These are phyloP conservation scores for Thraustochytrium sp. DNA, from an alignment of 352 stramenopile genomes.

Conservation along the genomic window DNA sequence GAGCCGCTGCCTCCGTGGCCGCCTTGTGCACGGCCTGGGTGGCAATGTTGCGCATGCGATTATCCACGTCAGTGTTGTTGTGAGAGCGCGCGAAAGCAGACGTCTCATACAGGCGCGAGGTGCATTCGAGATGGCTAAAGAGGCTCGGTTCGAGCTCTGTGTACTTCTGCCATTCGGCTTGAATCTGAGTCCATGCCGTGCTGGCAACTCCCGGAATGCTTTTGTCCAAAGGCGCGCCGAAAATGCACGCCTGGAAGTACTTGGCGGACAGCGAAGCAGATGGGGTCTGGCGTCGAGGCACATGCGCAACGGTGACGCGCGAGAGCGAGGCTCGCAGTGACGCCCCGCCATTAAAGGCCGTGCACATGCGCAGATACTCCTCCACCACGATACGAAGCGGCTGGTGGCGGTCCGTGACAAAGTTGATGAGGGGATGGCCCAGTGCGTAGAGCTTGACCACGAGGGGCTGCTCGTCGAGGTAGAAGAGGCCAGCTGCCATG, in stretches of 20 bases:
- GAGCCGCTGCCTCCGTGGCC: no score
- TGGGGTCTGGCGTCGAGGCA: neutral
- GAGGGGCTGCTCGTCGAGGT: neutral
- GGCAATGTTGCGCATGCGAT: no score
- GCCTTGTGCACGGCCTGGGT: no score
- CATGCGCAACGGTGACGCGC: neutral
- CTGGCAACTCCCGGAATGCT: neutral
- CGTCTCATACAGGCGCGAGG: no score
- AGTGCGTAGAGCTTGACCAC: neutral
- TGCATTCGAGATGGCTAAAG: no score
- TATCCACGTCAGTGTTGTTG: no score
- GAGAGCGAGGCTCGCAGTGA: neutral
- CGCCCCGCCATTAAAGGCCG: neutral
- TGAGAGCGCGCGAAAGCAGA: no score
- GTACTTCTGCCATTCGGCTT: neutral
- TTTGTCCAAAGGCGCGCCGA: neutral
- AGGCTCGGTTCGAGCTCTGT: no score
- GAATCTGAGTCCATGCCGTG: neutral
- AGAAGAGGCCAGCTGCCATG: neutral
- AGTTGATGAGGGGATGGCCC: neutral
- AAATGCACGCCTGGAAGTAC: neutral
- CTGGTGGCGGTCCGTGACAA: neutral
- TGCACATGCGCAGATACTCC: neutral
- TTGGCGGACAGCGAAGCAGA: neutral
- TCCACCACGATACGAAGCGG: neutral